Evolutionary conservation across 2,329 filamentous ascomycete species (phyloP).

Genomic region (Cylindrodendrum hubeiense): DNA sequence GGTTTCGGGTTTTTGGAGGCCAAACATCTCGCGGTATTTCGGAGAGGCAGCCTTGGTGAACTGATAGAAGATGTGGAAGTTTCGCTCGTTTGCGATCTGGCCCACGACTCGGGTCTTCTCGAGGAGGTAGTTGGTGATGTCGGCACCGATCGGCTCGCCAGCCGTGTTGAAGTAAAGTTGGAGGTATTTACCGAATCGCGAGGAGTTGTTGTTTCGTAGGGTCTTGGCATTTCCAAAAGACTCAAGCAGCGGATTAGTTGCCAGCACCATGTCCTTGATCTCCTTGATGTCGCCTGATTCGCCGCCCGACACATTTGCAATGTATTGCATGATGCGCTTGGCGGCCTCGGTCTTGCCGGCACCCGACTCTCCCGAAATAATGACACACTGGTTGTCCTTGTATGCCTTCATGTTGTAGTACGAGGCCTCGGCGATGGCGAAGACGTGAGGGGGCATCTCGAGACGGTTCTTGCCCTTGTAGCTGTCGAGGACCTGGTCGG

Average conservation of each 20-base stretch:
- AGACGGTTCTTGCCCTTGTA: slow-evolving; percentile 98
- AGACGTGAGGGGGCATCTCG: slow-evolving; percentile 95
- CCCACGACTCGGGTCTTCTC: slow-evolving; percentile 96
- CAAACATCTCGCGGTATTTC: slow-evolving; percentile 87
- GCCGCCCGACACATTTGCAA: slow-evolving; percentile 94
- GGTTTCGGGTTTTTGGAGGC: slow-evolving; percentile 90
- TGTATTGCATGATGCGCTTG: slow-evolving; percentile 99
- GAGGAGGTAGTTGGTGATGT: slow-evolving; percentile 97
- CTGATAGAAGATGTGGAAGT: slow-evolving; percentile 99
- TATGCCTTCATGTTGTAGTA: slow-evolving; percentile 99
- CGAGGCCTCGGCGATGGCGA: slow-evolving; percentile 93
- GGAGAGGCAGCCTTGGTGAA: slow-evolving; percentile 95
- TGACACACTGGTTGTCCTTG: slow-evolving; percentile 98
- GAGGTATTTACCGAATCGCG: slow-evolving; percentile 97
- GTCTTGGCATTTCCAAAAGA: slow-evolving; percentile 99
- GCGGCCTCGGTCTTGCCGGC: slow-evolving; percentile 98
- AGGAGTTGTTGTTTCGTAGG: slow-evolving; percentile 98
- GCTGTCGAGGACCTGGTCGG: slow-evolving; percentile 90
- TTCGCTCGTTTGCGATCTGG: slow-evolving; percentile 94
- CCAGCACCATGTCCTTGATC: slow-evolving; percentile 99
- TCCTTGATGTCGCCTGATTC: slow-evolving; percentile 89
- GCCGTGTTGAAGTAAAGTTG: slow-evolving; percentile 95
- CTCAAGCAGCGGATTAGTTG: slow-evolving; percentile 95
- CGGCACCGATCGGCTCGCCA: slow-evolving; percentile 93
- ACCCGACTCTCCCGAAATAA: slow-evolving; percentile 98